A percentile compares a stretch with the other conserved stretches of the same genome.
These are phyloP conservation scores for Chlamydomonas sp. DNA, from an alignment of 139 green algal genomes.

Conservation along the genomic window DNA sequence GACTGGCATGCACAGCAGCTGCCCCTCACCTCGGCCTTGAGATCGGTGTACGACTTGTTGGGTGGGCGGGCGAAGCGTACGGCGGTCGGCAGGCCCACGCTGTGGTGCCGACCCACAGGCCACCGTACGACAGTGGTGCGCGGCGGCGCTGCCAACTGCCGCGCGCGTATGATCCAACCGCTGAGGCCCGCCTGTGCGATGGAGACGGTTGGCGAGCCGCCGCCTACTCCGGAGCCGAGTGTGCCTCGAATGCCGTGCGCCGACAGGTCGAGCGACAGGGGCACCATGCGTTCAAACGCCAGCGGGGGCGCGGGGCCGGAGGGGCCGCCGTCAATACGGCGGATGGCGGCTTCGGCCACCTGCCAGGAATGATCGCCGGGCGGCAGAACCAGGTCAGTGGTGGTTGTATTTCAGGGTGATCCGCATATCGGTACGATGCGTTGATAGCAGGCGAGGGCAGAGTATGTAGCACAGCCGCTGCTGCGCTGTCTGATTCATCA, in stretches of 20 bases:
- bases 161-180: slow-evolving; percentile 62
- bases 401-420: neutral
- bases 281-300: slow-evolving; percentile 48
- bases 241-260: slow-evolving; percentile 30
- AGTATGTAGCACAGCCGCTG: no score
- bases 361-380: neutral
- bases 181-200: slow-evolving; percentile 33
- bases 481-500: no score
- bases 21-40: slow-evolving; percentile 45
- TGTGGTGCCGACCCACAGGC: slow-evolving; percentile 61
- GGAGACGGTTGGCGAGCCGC: slow-evolving; percentile 16
- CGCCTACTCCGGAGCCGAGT: neutral
- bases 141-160: slow-evolving; percentile 66
- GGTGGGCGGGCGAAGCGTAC: slow-evolving; percentile 65
- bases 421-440: no score
- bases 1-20: neutral
- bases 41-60: slow-evolving; percentile 81
- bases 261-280: slow-evolving; percentile 63
- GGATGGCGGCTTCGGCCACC: slow-evolving; percentile 8
- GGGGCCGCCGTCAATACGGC: neutral
- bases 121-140: slow-evolving; percentile 15
- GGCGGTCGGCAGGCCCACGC: slow-evolving; percentile 39
- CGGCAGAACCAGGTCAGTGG: neutral
- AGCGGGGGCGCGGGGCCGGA: slow-evolving; percentile 13
- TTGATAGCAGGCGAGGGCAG: no score